These are phyloP conservation scores for Copromyces sp. DNA, from an alignment of 495 filamentous ascomycete genomes.

Conservation along the genomic window DNA sequence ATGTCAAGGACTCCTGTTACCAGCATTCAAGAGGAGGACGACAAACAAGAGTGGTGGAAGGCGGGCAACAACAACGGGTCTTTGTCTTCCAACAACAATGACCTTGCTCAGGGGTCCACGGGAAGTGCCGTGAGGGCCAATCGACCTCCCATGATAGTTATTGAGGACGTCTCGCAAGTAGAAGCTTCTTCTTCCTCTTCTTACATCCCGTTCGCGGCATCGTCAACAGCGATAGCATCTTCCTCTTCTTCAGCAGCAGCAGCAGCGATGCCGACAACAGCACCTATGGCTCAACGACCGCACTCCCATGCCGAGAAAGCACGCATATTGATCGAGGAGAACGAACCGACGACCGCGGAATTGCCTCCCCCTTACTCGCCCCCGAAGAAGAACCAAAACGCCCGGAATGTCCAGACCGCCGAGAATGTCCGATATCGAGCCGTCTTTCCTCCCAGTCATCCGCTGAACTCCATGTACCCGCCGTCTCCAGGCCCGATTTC, in stretches of 20 bases:
- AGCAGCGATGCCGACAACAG: constrained; percentile 13
- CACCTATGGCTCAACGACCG: background rate
- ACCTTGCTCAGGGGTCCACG: constrained; percentile 2
- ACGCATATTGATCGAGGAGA: constrained; percentile 23
- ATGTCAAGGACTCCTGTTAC: background rate
- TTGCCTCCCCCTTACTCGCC: constrained; percentile 36
- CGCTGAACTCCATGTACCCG: constrained; percentile 25
- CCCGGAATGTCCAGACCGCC: background rate
- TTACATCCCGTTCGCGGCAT: background rate
- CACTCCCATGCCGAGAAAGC: constrained; percentile 30
- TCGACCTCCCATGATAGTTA: constrained; percentile 4
- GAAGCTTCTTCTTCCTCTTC: background rate
- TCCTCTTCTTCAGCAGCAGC: background rate
- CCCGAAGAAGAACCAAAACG: constrained; percentile 9
- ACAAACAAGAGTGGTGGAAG: constrained; percentile 28
- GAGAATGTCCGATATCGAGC: constrained; percentile 27
- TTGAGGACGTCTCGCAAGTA: constrained; percentile 11
- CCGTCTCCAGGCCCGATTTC: constrained; percentile 36
- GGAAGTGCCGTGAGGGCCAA: background rate
- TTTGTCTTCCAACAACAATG: constrained; percentile 10
- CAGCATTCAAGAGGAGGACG: background rate
- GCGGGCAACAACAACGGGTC: constrained; percentile 20
- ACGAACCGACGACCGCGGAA: constrained; percentile 9
- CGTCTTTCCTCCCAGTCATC: constrained; percentile 28
- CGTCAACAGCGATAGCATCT: background rate